A percentile compares a stretch with the other conserved stretches of the same genome.
These are phyloP conservation scores for Suhomyces kunorum DNA, from an alignment of 1,139 yeast species.

Conservation along the genomic window DNA sequence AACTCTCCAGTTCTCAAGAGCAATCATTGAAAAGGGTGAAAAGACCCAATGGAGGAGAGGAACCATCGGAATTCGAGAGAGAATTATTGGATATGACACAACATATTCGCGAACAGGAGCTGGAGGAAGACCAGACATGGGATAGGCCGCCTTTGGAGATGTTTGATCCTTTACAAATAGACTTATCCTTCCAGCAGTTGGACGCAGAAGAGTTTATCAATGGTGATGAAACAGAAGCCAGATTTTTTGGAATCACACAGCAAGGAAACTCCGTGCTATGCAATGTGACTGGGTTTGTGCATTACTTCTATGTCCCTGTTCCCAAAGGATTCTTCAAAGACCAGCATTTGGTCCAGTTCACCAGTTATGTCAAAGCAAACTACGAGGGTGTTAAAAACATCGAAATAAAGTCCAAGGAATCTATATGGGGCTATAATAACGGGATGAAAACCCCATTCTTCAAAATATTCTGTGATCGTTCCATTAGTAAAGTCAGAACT, in stretches of 20 bases:
- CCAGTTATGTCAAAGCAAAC: conserved; percentile 48
- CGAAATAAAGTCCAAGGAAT: conserved; percentile 70
- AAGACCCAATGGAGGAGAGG: conserved; percentile 39
- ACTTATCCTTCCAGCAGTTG: conserved; percentile 82
- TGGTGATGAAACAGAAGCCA: conserved; percentile 61
- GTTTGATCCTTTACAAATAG: conserved; percentile 48
- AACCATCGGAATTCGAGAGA: conserved; percentile 64
- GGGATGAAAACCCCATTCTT: conserved; percentile 77
- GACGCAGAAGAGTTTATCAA: conserved; percentile 85
- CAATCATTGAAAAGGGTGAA: conserved; percentile 36
- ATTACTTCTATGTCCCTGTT: conserved; percentile 89
- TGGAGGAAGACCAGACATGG: conserved; percentile 56
- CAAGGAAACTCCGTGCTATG: conserved; percentile 88
- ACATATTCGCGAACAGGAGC: conserved; percentile 30
- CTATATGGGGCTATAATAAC: conserved; percentile 93
- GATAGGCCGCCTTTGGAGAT: conserved; percentile 56
- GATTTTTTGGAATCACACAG: conserved; percentile 90
- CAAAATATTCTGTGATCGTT: conserved; percentile 67
- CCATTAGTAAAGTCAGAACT: conserved; percentile 66
- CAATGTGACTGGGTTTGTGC: conserved; percentile 84
- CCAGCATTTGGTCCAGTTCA: conserved; percentile 52
- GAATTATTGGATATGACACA: conserved; percentile 63
- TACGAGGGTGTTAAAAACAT: conserved; percentile 62
- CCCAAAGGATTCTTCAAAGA: conserved; percentile 72
- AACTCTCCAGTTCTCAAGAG: conserved; percentile 32